These are phyloP conservation scores for Oemleria cerasiformis DNA, from an alignment of 306 rosid genomes.

Conservation along the genomic window DNA sequence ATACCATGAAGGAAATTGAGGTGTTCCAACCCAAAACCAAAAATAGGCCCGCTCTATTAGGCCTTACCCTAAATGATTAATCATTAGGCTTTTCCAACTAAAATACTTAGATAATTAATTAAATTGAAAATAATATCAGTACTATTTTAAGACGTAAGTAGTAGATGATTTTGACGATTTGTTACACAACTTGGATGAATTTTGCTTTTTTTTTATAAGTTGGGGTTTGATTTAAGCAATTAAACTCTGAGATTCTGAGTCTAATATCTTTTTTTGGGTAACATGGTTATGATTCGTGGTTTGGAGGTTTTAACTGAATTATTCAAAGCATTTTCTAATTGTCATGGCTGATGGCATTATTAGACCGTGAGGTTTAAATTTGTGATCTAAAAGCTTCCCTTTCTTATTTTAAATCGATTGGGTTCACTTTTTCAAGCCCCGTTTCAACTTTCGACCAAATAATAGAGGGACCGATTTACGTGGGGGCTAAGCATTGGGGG, in stretches of 20 bases:
- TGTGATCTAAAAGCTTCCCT: not conserved
- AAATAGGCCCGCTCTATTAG: too few relatives aligned
- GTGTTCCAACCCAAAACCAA: too few relatives aligned
- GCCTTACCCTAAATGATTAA: too few relatives aligned
- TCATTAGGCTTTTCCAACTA: too few relatives aligned
- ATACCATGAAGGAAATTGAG: too few relatives aligned
- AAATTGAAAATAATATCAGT: too few relatives aligned
- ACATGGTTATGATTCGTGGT: not conserved
- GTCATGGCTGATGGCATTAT: conserved; percentile 10
- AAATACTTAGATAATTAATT: too few relatives aligned
- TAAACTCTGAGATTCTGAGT: not conserved
- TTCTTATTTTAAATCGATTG: not conserved
- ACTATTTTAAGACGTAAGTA: too few relatives aligned
- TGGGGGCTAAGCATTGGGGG: not conserved
- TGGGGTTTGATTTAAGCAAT: not conserved
- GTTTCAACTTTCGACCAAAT: conserved; percentile 7
- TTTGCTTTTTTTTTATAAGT: not conserved
- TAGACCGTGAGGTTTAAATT: conserved; percentile 9
- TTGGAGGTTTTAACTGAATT: not conserved
- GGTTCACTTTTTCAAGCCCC: not conserved
- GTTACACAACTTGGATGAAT: not conserved
- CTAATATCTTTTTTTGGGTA: not conserved
- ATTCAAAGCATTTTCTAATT: not conserved
- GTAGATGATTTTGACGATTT: too few relatives aligned
- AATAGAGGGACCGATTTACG: too few relatives aligned